These are phyloP conservation scores for Cryomyces antarcticus DNA, from an alignment of 495 filamentous ascomycete genomes.

Conservation along the genomic window DNA sequence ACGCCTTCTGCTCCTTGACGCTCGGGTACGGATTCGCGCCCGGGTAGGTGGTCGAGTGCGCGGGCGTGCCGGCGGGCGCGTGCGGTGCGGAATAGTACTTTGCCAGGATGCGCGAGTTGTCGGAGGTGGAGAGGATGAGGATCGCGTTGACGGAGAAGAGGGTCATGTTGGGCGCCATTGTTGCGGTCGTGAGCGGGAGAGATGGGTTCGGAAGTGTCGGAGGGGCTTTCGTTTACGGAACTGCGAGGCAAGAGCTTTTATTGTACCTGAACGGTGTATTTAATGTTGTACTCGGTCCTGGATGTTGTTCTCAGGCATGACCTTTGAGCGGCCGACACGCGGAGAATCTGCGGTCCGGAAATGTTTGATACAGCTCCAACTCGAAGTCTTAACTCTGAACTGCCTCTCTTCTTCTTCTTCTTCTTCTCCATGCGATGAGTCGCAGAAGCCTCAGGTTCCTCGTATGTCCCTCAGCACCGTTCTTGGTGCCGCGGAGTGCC, in stretches of 20 bases:
- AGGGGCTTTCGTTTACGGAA: slow-evolving; percentile 8
- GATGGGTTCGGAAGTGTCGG: no score
- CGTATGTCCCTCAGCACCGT: no score
- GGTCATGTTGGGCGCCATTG: slow-evolving; percentile 44
- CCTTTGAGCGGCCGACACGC: no score
- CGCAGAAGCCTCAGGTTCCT: no score
- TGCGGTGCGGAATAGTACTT: slow-evolving; percentile 93
- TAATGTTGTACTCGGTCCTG: no score
- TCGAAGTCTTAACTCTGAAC: no score
- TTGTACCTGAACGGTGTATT: not conserved
- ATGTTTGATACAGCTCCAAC: no score
- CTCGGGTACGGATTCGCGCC: slow-evolving; percentile 69
- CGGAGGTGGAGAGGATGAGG: slow-evolving; percentile 72
- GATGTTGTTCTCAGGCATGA: no score
- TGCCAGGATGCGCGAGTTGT: slow-evolving; percentile 74
- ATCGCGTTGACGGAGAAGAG: slow-evolving; percentile 87
- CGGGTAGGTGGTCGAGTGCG: slow-evolving; percentile 33
- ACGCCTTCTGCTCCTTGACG: slow-evolving; percentile 78
- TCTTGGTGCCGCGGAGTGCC: no score
- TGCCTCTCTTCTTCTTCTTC: no score
- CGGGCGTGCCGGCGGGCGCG: slow-evolving; percentile 32
- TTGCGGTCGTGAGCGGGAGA: not conserved
- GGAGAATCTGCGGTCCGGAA: no score
- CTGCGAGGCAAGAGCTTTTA: slow-evolving; percentile 31
- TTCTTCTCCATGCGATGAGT: no score